These are phyloP conservation scores for Aureobasidium subglaciale DNA, from an alignment of 2,329 filamentous ascomycete genomes.

Conservation along the genomic window DNA sequence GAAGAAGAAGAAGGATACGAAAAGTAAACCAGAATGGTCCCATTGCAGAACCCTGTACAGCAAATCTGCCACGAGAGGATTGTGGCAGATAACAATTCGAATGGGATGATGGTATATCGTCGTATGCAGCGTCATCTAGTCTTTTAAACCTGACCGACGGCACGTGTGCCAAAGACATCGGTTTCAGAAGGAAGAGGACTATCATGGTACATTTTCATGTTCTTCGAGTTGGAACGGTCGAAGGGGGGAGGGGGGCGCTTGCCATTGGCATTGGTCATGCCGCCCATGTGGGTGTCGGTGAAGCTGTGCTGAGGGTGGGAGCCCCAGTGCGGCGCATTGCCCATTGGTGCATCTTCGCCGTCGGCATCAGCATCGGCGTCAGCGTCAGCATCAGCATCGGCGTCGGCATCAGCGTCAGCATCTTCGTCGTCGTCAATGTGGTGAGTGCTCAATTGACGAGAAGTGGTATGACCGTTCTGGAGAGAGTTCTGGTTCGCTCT, in stretches of 20 bases:
- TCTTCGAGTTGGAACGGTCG: constrained; percentile 8
- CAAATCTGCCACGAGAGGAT: neutral
- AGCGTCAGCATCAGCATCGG: constrained; percentile 16
- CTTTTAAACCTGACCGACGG: constrained; percentile 8
- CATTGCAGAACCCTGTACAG: constrained; percentile 7
- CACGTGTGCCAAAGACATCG: constrained; percentile 8
- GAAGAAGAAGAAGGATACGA: neutral
- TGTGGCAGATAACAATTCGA: neutral
- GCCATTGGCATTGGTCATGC: constrained; percentile 17
- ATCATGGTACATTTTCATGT: constrained; percentile 14
- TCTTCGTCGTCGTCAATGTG: constrained; percentile 2
- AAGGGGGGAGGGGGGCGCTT: constrained; percentile 14
- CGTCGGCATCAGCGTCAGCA: constrained; percentile 12
- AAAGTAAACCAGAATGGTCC: constrained; percentile 1
- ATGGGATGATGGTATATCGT: neutral
- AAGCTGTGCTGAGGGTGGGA: constrained; percentile 7
- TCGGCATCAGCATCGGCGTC: constrained; percentile 16
- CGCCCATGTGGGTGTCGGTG: constrained; percentile 2
- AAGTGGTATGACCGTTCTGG: constrained; percentile 3
- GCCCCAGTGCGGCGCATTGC: constrained; percentile 1
- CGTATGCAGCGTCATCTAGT: constrained; percentile 4
- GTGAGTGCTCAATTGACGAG: neutral
- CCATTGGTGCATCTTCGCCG: constrained; percentile 5
- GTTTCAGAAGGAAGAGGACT: neutral
- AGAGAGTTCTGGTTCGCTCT: neutral